Percentiles rank a stretch among this genome's conserved stretches.
These are phyloP conservation scores for Tulasnella calospora DNA, from an alignment of 768 basidiomycete genomes.

Conservation along the genomic window DNA sequence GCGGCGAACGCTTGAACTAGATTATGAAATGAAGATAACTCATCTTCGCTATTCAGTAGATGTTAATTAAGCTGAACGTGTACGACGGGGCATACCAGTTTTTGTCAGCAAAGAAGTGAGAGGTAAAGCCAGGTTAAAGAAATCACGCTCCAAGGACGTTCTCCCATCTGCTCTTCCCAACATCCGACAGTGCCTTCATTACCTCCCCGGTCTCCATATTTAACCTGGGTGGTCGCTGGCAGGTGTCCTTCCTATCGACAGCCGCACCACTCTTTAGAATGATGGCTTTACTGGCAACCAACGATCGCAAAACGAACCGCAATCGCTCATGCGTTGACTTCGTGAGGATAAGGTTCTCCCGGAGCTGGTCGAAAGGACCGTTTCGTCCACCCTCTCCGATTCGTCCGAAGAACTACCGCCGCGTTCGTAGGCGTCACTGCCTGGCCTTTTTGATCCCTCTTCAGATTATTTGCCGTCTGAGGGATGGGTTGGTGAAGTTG, in stretches of 20 bases:
- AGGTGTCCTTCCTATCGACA: constrained; percentile 50
- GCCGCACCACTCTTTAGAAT: constrained; percentile 60
- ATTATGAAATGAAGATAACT: no score
- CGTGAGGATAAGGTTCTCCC: constrained; percentile 50
- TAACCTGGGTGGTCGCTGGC: constrained; percentile 68
- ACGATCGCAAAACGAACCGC: constrained; percentile 61
- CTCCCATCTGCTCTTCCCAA: constrained; percentile 47
- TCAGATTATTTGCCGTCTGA: constrained; percentile 19
- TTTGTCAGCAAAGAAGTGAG: no score
- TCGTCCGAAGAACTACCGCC: constrained; percentile 37
- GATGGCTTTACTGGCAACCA: constrained; percentile 72
- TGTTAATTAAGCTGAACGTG: no score
- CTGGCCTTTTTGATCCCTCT: not conserved
- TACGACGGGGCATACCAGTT: no score
- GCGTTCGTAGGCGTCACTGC: constrained; percentile 5
- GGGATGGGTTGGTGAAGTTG: not conserved
- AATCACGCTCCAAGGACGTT: constrained; percentile 35
- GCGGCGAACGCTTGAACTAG: no score
- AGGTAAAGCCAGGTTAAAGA: not conserved
- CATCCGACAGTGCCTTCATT: constrained; percentile 75
- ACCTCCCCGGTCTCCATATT: constrained; percentile 82
- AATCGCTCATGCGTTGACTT: constrained; percentile 60
- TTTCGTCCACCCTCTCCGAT: not conserved
- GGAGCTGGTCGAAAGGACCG: constrained; percentile 22
- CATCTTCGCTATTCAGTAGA: no score